phyloP scores from a whole-genome alignment of 805 yeast species.

The Metschnikowia sp. region DNA sequence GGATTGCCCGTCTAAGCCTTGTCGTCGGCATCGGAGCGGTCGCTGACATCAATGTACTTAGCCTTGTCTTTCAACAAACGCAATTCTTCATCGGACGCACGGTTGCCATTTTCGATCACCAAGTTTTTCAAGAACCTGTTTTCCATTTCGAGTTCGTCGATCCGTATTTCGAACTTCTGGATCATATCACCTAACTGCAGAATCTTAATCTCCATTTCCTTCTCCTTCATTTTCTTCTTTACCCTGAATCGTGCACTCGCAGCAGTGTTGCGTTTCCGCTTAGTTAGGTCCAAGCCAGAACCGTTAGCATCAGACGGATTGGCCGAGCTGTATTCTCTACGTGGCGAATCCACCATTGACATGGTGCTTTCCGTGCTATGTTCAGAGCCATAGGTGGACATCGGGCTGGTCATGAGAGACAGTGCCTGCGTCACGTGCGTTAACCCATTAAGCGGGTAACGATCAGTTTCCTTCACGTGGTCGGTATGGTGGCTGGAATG shows the following conservation, averaged over 20 bases:
- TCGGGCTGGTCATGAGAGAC: conserved; percentile 13
- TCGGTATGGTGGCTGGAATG: background rate
- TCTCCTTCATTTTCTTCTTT: conserved; percentile 58
- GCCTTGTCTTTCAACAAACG: conserved; percentile 28
- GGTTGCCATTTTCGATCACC: conserved; percentile 51
- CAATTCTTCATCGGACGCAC: conserved; percentile 39
- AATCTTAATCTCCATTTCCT: conserved; percentile 53
- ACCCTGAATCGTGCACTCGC: conserved; percentile 65
- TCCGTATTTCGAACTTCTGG: conserved; percentile 41
- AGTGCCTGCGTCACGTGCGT: background rate
- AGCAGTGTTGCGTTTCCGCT: conserved; percentile 57
- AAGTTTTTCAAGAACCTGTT: conserved; percentile 54
- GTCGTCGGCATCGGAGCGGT: background rate
- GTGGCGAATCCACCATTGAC: conserved; percentile 3
- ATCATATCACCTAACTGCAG: conserved; percentile 43
- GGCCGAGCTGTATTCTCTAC: background rate
- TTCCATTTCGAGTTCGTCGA: conserved; percentile 59
- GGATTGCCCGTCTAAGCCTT: no score
- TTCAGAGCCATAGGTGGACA: conserved; percentile 14
- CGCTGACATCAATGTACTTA: conserved; percentile 1
- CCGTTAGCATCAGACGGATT: background rate
- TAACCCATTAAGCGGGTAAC: background rate
- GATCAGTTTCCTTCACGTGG: background rate
- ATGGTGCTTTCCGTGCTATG: conserved; percentile 12
- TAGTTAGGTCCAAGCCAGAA: conserved; percentile 15